Evolutionary conservation across 805 yeast genomes (phyloP), one percentile per base, ranked within the genome.

Genomic region (Kazachstania kunashirensis): DNA sequence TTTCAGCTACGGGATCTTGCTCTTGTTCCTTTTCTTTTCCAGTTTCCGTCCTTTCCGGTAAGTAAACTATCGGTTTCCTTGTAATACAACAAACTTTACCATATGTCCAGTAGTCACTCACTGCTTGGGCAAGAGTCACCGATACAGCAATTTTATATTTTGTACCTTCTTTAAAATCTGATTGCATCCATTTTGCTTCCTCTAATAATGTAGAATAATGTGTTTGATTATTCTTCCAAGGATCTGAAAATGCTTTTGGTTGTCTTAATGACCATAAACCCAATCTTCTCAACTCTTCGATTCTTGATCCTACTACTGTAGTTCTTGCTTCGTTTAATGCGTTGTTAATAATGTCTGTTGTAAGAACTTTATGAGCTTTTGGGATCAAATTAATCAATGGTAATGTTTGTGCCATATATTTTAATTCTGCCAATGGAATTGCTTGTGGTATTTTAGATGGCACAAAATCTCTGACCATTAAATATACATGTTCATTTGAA

Each of bases 201-300:
- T 75, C 74, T 5, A 92, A 44, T 17, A 89, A 44, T 40, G 70
- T 60, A 47, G 81, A 89, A 84, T 94, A 76, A 45, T 83, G 88
- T 3, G 76, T 63, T n/a, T 53, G 53, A 11, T 63, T 55, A 18
- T 47, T 52, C 34, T 45, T 49, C 56, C 53, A 72, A 0, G 97
- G 96, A 45, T 84, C 94, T 10, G 67, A 52, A 49, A 69, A 79
- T 44, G 73, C 70, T 36, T 71, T 66, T 0, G 94, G 95, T 55
- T 92, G 98, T 36, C 94, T 69, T 36, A 92, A 64, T 16, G 95
- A 79, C 97, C 98, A 92, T 49, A 83, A 77, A 2, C 84, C 82
- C 40, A 80, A 79, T 32, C 94, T 67, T 55, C 85, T 84, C 44
- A 92, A 67, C 55, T 89, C 97, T 52, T 89, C 97, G 32, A 92